Evolutionary conservation across 2,329 filamentous ascomycete genomes (phyloP).

Genomic region (Aspergillus transmontanensis): DNA sequence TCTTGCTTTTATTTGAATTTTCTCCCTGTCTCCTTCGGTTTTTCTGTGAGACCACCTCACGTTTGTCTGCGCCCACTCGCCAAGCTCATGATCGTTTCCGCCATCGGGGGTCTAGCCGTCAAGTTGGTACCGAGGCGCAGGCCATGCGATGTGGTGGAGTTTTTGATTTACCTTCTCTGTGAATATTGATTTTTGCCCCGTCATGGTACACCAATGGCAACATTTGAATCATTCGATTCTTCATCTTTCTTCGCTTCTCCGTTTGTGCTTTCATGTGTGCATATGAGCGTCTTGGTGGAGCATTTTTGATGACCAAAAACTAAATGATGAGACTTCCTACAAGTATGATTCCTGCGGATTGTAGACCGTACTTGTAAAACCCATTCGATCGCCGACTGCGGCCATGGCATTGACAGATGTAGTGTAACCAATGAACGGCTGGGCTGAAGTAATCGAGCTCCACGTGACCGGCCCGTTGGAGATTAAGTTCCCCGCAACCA

Average conservation of each 20-base stretch:
- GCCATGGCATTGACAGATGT: neutral
- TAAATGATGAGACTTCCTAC: conserved; percentile 16
- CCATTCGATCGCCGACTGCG: neutral
- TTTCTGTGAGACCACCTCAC: neutral
- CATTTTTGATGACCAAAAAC: conserved; percentile 17
- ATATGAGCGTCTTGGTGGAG: conserved; percentile 20
- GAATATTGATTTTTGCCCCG: conserved; percentile 21
- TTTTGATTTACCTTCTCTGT: conserved; percentile 21
- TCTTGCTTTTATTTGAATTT: conserved; percentile 10
- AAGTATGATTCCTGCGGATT: neutral
- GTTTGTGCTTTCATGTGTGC: conserved; percentile 12
- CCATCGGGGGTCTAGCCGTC: neutral
- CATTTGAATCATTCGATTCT: conserved; percentile 20
- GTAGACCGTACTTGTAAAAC: neutral
- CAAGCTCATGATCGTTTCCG: neutral
- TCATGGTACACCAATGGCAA: conserved; percentile 18
- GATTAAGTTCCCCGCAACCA: neutral
- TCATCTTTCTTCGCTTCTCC: conserved; percentile 13
- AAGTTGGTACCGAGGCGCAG: neutral
- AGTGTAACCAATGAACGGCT: neutral
- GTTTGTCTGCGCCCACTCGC: conserved; percentile 2
- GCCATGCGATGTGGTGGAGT: conserved; percentile 7
- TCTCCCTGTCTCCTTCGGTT: neutral
- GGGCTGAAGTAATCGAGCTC: neutral
- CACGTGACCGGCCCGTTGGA: neutral